Conservation (phyloP, 164 flowering plant species). For the Macadamia integrifolia region DNA sequence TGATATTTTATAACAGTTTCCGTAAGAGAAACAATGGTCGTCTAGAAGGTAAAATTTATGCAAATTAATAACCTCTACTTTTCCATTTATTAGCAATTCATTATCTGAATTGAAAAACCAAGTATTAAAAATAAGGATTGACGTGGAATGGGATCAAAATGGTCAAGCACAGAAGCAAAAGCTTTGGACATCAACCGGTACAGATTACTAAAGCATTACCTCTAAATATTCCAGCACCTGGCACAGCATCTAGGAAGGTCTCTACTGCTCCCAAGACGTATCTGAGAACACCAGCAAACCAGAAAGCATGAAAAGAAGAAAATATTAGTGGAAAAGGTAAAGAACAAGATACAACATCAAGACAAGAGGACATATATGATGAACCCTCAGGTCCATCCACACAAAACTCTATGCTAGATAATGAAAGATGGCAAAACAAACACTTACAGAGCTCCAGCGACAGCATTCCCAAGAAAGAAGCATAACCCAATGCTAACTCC, state of each 20-base stretch:
- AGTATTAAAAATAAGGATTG: background rate
- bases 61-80: background rate
- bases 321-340: conserved; percentile 3
- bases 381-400: background rate
- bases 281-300: conserved; percentile 35
- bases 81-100: background rate
- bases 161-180: background rate
- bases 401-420: background rate
- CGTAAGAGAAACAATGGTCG: no score
- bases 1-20: no score
- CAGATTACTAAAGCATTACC: conserved; percentile 38
- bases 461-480: conserved; percentile 98
- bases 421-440: background rate
- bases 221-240: conserved; percentile 86
- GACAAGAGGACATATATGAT: background rate
- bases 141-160: background rate
- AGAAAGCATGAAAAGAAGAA: conserved; percentile 1
- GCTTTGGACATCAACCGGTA: background rate
- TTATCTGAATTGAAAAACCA: background rate
- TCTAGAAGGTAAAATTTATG: background rate
- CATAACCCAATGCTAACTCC: conserved; percentile 99
- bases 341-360: background rate
- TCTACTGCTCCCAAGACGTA: conserved; percentile 99
- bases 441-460: conserved; percentile 96
- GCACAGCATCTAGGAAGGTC: conserved; percentile 90